phyloP scores from a whole-genome alignment of 306 rosid species.

The Senna tora region DNA sequence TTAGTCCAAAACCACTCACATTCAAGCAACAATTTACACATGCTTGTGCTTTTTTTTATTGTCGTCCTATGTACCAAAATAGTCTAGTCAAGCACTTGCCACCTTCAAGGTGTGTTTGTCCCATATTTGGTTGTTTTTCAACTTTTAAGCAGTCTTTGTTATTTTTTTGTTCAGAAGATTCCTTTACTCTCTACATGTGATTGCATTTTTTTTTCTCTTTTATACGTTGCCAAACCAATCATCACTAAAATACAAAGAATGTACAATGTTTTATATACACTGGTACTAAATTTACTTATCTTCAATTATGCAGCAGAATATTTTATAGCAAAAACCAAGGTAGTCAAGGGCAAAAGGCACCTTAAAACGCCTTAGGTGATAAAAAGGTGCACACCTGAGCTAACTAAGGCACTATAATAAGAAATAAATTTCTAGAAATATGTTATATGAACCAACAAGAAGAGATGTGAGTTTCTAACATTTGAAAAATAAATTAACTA shows the following conservation, averaged over 20 bases:
- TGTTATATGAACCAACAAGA: no score
- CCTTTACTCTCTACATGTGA: not conserved
- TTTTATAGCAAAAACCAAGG: not conserved
- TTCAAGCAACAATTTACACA: slow-evolving; percentile 17
- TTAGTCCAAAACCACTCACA: not conserved
- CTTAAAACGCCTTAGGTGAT: no score
- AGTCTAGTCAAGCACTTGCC: not conserved
- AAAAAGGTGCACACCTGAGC: no score
- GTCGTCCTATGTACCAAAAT: slow-evolving; percentile 8
- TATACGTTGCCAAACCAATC: not conserved
- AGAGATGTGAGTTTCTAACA: no score
- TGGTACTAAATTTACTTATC: not conserved
- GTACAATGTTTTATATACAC: not conserved
- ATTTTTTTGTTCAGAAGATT: not conserved
- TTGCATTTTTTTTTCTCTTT: slow-evolving; percentile 8
- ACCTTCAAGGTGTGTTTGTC: slow-evolving; percentile 5
- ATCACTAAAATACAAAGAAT: not conserved
- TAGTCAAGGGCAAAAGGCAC: no score
- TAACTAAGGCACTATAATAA: no score
- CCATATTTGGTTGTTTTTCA: slow-evolving; percentile 8
- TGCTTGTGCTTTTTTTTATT: not conserved
- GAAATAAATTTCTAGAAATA: no score
- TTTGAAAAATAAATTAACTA: no score
- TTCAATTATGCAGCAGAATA: not conserved
- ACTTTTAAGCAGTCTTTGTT: slow-evolving; percentile 6